These are phyloP conservation scores for Rhizophagus prolifer DNA, from an alignment of 192 early-diverging fungal genomes.

Conservation along the genomic window DNA sequence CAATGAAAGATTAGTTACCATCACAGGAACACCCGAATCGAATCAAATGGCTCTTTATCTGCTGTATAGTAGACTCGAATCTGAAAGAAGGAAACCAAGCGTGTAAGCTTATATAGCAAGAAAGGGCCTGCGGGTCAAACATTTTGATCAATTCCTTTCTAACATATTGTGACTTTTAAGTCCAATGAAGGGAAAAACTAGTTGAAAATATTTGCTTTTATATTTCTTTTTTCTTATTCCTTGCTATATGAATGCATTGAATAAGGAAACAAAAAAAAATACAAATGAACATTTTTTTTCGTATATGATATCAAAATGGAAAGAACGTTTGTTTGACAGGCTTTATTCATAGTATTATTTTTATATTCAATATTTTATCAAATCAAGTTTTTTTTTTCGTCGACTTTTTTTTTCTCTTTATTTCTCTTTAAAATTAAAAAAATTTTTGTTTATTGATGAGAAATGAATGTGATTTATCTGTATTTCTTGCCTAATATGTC, in stretches of 20 bases:
- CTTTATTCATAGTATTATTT: not conserved
- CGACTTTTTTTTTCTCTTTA: not conserved
- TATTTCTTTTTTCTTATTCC: not conserved
- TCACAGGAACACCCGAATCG: conserved; percentile 82
- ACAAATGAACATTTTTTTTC: conserved; percentile 1
- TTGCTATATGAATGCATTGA: not conserved
- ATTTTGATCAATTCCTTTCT: not conserved
- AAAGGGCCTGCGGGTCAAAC: not conserved
- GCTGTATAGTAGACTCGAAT: conserved; percentile 85
- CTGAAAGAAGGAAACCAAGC: conserved; percentile 59
- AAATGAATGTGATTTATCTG: not conserved
- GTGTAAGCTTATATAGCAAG: conserved; percentile 14
- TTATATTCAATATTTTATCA: not conserved
- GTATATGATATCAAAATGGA: not conserved
- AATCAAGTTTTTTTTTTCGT: not conserved
- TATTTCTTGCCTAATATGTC: not conserved
- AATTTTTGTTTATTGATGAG: not conserved
- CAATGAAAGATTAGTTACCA: conserved; percentile 85
- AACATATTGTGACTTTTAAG: conserved; percentile 1
- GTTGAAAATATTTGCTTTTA: not conserved
- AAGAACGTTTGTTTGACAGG: not conserved
- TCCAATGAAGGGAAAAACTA: not conserved
- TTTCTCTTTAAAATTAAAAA: not conserved
- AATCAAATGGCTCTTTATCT: conserved; percentile 92
- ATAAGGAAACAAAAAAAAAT: not conserved